A percentile compares a stretch with the other conserved stretches of the same genome.
Evolutionary conservation across 139 green algal species (phyloP).

Genomic region (Chloropicon primus): DNA sequence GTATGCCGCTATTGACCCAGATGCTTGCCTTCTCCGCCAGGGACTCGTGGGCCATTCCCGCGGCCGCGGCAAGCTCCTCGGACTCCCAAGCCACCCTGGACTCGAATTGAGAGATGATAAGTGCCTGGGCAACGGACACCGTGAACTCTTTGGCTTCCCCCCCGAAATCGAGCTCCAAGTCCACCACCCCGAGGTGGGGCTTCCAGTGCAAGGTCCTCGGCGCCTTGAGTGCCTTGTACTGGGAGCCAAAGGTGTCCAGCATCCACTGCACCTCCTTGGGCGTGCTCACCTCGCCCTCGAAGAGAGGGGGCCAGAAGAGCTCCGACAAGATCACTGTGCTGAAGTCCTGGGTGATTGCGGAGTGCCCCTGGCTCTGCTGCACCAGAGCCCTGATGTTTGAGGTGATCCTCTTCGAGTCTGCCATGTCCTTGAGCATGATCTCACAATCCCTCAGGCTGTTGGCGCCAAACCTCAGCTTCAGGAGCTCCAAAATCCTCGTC

Average conservation of each 20-base stretch:
- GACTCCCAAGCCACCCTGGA: constrained; percentile 14
- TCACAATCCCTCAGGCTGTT: constrained; percentile 49
- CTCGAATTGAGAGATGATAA: constrained; percentile 66
- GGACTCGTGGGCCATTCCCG: constrained; percentile 33
- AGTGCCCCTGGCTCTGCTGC: background rate
- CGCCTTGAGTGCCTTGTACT: constrained; percentile 6
- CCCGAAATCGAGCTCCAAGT: constrained; percentile 40
- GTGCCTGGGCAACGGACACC: constrained; percentile 60
- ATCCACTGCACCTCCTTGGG: constrained; percentile 9
- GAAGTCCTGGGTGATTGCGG: constrained; percentile 7
- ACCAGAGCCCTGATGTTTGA: constrained; percentile 33
- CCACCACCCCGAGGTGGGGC: constrained; percentile 52
- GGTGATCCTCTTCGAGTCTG: constrained; percentile 80
- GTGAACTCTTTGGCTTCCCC: constrained; percentile 8
- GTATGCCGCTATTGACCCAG: constrained; percentile 76
- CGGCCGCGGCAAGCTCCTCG: constrained; percentile 29
- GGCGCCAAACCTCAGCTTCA: constrained; percentile 87
- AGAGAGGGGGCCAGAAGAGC: constrained; percentile 77
- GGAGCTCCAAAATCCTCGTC: constrained; percentile 79
- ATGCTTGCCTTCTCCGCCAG: constrained; percentile 52
- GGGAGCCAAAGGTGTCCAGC: constrained; percentile 21
- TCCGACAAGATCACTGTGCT: constrained; percentile 57
- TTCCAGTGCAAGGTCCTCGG: constrained; percentile 78
- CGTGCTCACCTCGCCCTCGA: constrained; percentile 6
- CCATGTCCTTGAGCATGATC: constrained; percentile 82